Evolutionary conservation across 116 monocot genomes (phyloP).

Genomic region (Papilionanthe hybrid): DNA sequence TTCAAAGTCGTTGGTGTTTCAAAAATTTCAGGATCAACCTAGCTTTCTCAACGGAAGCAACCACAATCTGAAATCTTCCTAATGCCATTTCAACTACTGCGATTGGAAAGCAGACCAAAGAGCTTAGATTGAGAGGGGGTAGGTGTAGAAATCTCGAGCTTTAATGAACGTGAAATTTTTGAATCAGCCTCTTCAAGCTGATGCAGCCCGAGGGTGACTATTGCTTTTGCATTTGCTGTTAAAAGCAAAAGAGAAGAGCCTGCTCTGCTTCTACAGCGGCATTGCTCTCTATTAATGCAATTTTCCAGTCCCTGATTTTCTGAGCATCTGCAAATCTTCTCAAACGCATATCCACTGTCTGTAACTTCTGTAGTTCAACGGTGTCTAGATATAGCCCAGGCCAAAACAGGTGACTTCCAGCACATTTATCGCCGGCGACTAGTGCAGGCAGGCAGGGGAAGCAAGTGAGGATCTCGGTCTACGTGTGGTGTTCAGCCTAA

Average conservation of each 20-base stretch:
- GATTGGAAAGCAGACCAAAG: conserved; percentile 50
- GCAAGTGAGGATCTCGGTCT: no score
- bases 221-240: no score
- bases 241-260: conserved; percentile 60
- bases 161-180: conserved; percentile 25
- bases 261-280: conserved; percentile 70
- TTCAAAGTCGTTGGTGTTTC: conserved; percentile 34
- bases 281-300: conserved; percentile 66
- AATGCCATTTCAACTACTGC: conserved; percentile 90
- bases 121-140: conserved; percentile 25
- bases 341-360: conserved; percentile 58
- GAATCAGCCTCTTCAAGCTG: conserved; percentile 73
- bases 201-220: conserved; percentile 65
- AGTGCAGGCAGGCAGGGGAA: no score
- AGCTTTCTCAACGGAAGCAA: conserved; percentile 55
- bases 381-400: conserved; percentile 33
- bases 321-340: conserved; percentile 45
- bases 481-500: no score
- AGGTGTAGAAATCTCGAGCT: conserved; percentile 22
- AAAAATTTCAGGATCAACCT: conserved; percentile 39
- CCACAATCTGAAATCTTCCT: conserved; percentile 80
- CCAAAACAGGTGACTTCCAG: conserved; percentile 27
- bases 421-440: no score
- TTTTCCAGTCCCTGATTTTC: conserved; percentile 75
- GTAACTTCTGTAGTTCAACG: conserved; percentile 55